These are phyloP conservation scores for Coelastrella sp. DNA, from an alignment of 139 green algal genomes.

Conservation along the genomic window DNA sequence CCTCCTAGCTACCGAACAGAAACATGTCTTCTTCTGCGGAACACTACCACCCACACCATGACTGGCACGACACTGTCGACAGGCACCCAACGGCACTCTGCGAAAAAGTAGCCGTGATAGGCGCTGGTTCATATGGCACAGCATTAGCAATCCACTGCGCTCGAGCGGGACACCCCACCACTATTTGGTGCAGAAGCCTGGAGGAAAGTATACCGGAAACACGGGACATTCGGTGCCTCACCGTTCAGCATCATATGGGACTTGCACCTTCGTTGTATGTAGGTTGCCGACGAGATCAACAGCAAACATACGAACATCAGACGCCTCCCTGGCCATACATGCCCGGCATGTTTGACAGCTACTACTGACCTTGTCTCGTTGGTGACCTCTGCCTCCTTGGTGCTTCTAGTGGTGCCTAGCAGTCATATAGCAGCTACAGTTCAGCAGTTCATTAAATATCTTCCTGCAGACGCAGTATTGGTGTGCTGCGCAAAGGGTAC, in stretches of 20 bases:
- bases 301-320: constrained; percentile 33
- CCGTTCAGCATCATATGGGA: background rate
- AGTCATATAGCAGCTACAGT: constrained; percentile 18
- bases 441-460: background rate
- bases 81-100: background rate
- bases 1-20: no score
- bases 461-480: constrained; percentile 12
- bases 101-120: constrained; percentile 9
- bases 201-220: background rate
- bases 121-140: constrained; percentile 26
- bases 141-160: constrained; percentile 27
- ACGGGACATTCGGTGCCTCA: background rate
- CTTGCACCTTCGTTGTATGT: background rate
- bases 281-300: constrained; percentile 41
- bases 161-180: constrained; percentile 22
- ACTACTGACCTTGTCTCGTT: constrained; percentile 14
- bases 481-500: constrained; percentile 36
- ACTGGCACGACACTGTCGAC: constrained; percentile 13
- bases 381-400: background rate
- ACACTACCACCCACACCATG: background rate
- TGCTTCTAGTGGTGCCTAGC: constrained; percentile 23
- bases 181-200: constrained; percentile 20
- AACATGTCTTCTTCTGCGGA: background rate
- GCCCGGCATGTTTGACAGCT: background rate
- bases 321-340: constrained; percentile 8